phyloP scores from a whole-genome alignment of 2,329 filamentous ascomycete genomes.

The Alternaria incomplexa region DNA sequence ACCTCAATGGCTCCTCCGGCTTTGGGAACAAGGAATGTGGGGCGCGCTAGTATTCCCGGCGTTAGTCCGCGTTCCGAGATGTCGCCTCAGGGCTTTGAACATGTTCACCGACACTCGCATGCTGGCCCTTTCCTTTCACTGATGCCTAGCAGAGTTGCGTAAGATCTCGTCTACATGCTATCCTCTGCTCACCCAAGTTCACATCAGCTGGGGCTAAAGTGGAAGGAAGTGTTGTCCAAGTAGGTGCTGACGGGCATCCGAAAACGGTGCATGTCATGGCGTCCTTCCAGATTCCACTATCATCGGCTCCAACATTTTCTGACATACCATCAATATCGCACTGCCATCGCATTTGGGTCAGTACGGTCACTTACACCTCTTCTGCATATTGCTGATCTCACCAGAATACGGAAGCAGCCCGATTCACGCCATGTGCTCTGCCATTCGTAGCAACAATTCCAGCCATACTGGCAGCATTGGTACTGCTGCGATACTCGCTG shows the following conservation, averaged over 20 bases:
- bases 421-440: constrained; percentile 50
- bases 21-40: background rate
- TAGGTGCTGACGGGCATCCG: constrained; percentile 11
- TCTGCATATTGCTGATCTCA: constrained; percentile 12
- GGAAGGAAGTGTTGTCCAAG: constrained; percentile 26
- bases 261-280: constrained; percentile 26
- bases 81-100: background rate
- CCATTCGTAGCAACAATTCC: constrained; percentile 50
- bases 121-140: background rate
- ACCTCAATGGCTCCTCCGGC: background rate
- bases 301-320: constrained; percentile 10
- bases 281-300: constrained; percentile 32
- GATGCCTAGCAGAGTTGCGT: constrained; percentile 9
- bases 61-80: background rate
- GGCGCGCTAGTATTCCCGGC: constrained; percentile 5
- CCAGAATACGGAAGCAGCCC: constrained; percentile 46
- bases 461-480: constrained; percentile 42
- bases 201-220: constrained; percentile 25
- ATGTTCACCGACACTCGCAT: constrained; percentile 10
- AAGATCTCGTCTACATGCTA: constrained; percentile 21
- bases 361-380: background rate
- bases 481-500: constrained; percentile 48
- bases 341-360: constrained; percentile 40
- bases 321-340: constrained; percentile 25
- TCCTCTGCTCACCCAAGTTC: constrained; percentile 6